Evolutionary conservation across 1,139 yeast genomes (phyloP), one percentile per base, ranked within the genome.

Genomic region (Sugiyamaella novakii): DNA sequence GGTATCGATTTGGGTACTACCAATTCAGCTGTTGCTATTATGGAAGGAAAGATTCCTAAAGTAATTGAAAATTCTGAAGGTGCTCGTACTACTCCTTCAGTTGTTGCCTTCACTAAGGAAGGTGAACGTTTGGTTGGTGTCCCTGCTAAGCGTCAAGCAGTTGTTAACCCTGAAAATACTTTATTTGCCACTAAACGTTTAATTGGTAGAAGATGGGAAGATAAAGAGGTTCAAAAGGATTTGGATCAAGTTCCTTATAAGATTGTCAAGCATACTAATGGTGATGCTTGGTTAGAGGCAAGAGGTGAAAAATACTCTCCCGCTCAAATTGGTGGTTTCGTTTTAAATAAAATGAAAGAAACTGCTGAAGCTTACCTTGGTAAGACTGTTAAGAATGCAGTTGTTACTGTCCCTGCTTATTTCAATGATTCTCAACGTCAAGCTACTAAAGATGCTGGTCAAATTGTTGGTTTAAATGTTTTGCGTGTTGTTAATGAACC

Each of bases 1-100:
- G 98, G 98, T 79, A 91, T 92, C 69, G 98, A 92, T 77, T 81
- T 92, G 72, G 98, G 98, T 77, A 92, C 98, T 73, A 92, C 98
- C 74, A 92, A 92, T 82, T 92, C 98, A 51, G 98, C 98, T 54
- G 98, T 92, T 59, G 98, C 98, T 55, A 77, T 92, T 59, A 91
- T 92, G 96, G 95, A 88, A 74, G 98, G 98, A 71, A 87, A 88
- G 75, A 75, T 84, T 54, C 98, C 98, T 65, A 88, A 88, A 77
- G 95, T 94, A 65, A 86, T 92, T 65, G 98, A 91, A 78, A 92
- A 92, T 76, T 86, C 96, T 55, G 98, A 92, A 78, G 98, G 98
- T 82, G 87, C 96, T 52, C 86, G 98, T 77, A 92, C 98, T 58
- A 92, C 98, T 44, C 98, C 98, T 41, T 92, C 98, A 42, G 95